Percentiles rank a stretch among this genome's conserved stretches.
These are phyloP conservation scores for Tarenaya hassleriana DNA, from an alignment of 345 rosid species.

Conservation along the genomic window DNA sequence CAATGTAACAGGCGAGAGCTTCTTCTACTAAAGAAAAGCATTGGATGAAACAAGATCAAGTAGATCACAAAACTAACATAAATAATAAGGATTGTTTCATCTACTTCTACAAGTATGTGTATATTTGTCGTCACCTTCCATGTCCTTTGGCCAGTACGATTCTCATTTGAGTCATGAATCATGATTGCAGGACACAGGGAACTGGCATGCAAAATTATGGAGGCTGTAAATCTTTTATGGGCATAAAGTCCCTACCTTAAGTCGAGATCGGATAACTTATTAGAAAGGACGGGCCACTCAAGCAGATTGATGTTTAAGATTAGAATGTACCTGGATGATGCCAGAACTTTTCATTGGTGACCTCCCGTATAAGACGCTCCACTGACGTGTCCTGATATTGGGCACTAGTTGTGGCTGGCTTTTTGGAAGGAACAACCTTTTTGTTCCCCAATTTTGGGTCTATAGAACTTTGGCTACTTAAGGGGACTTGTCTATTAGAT, in stretches of 20 bases:
- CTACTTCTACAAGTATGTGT: slow-evolving; percentile 26
- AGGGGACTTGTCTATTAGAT: slow-evolving; percentile 50
- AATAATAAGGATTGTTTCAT: slow-evolving; percentile 19
- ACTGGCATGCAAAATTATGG: slow-evolving; percentile 22
- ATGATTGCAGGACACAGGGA: slow-evolving; percentile 28
- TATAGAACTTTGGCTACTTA: slow-evolving; percentile 46
- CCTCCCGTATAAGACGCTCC: slow-evolving; percentile 96
- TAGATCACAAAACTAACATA: slow-evolving; percentile 4
- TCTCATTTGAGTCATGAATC: slow-evolving; percentile 34
- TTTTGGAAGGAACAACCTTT: slow-evolving; percentile 61
- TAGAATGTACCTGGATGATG: slow-evolving; percentile 43
- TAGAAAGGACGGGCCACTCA: slow-evolving; percentile 22
- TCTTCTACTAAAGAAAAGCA: slow-evolving; percentile 3
- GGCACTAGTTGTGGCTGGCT: slow-evolving; percentile 32
- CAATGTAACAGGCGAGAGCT: slow-evolving; percentile 2
- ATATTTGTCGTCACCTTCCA: slow-evolving; percentile 33
- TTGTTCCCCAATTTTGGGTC: slow-evolving; percentile 68
- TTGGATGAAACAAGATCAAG: slow-evolving; percentile 9
- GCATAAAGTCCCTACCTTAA: slow-evolving; percentile 31
- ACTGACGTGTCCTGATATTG: slow-evolving; percentile 95
- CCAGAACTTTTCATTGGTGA: slow-evolving; percentile 93
- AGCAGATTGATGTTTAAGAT: slow-evolving; percentile 15
- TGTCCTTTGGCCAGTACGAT: slow-evolving; percentile 31
- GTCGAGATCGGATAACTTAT: slow-evolving; percentile 17
- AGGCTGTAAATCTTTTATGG: slow-evolving; percentile 28